A percentile compares a stretch with the other conserved stretches of the same genome.
Evolutionary conservation across 768 basidiomycete genomes (phyloP).

Genomic region (Termitomyces sp.): DNA sequence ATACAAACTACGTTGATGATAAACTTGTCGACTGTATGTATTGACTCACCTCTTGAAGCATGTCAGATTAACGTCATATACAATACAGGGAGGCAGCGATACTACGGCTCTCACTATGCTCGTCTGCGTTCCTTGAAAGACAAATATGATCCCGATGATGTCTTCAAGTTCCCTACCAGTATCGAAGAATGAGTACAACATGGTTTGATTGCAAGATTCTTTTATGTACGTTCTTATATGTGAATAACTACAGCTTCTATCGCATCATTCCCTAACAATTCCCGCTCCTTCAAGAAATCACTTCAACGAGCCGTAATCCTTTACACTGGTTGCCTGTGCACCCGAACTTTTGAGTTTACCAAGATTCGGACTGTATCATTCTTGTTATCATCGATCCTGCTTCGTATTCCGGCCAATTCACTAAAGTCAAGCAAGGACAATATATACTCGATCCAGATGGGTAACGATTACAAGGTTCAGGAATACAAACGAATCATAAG

Average conservation of each 20-base stretch:
- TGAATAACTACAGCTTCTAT: too few relatives aligned
- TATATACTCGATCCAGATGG: not conserved
- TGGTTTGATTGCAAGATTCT: too few relatives aligned
- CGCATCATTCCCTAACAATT: too few relatives aligned
- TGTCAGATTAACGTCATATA: not conserved
- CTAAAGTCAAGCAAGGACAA: too few relatives aligned
- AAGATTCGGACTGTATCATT: too few relatives aligned
- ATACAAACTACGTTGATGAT: constrained; percentile 35
- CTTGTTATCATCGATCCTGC: too few relatives aligned
- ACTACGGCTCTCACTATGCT: constrained; percentile 25
- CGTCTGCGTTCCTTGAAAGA: constrained; percentile 26
- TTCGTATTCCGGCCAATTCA: too few relatives aligned
- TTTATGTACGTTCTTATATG: not conserved
- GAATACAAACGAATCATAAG: not conserved
- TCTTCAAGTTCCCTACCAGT: constrained; percentile 33
- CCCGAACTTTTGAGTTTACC: too few relatives aligned
- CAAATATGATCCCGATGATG: constrained; percentile 26
- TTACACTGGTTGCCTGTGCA: too few relatives aligned
- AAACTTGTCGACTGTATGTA: constrained; percentile 24
- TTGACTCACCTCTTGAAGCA: not conserved
- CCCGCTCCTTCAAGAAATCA: too few relatives aligned
- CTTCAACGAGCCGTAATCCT: too few relatives aligned
- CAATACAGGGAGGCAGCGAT: constrained; percentile 24
- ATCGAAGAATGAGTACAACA: constrained; percentile 20
- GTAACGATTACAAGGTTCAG: not conserved